A percentile compares a stretch with the other conserved stretches of the same genome.
phyloP scores from a whole-genome alignment of 1,139 yeast genomes.

The Sporopachydermia cereana region DNA sequence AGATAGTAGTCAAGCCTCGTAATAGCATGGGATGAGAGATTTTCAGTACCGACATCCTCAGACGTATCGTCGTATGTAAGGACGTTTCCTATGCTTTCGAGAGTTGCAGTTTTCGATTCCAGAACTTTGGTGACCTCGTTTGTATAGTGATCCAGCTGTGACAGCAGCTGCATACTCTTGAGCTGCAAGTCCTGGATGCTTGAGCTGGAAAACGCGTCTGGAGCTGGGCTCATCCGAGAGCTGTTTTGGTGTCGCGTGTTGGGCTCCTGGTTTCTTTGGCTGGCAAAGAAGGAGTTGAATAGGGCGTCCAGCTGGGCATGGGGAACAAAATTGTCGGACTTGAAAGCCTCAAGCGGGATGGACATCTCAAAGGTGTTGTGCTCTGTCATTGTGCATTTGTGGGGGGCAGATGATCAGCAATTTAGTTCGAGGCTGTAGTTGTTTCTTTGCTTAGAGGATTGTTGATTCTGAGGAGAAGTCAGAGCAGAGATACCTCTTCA shows the following conservation, averaged over 20 bases:
- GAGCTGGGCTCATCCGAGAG: not conserved
- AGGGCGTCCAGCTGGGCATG: conserved; percentile 4
- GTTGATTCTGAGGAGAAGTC: no score
- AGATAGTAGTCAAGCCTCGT: conserved; percentile 3
- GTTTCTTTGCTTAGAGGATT: no score
- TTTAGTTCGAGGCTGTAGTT: no score
- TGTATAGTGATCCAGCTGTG: conserved; percentile 2
- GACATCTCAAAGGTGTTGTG: no score
- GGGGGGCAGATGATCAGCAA: no score
- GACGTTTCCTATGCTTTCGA: not conserved
- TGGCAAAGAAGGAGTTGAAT: not conserved
- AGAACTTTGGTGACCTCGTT: not conserved
- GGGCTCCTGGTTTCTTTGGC: not conserved
- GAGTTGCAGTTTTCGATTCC: not conserved
- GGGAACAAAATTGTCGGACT: conserved; percentile 1
- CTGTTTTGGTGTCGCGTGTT: not conserved
- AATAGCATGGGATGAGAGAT: not conserved
- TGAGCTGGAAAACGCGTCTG: not conserved
- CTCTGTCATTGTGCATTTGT: no score
- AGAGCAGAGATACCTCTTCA: no score
- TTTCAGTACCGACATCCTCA: not conserved
- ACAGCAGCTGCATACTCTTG: conserved; percentile 1
- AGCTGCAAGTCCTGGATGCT: conserved; percentile 1
- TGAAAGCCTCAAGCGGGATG: conserved; percentile 3
- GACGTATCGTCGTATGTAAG: not conserved